Evolutionary conservation across 805 yeast genomes (phyloP).

Genomic region (Starmerella tilneyi): DNA sequence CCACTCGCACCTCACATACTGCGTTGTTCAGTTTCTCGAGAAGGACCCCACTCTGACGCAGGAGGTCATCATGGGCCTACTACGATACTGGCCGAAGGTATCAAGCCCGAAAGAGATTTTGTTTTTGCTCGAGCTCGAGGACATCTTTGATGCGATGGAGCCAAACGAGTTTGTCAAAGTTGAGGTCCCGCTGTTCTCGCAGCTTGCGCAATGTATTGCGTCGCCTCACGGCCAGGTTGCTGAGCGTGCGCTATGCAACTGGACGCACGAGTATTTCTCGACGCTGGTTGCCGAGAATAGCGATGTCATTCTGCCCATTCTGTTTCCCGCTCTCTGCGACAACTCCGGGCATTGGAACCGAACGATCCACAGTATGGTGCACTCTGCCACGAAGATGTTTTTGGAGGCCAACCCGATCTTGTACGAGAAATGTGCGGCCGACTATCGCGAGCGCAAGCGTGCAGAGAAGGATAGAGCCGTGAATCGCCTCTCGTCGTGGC

Average conservation of each 20-base stretch:
- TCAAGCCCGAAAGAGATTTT: slow-evolving; percentile 91
- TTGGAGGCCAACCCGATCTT: slow-evolving; percentile 85
- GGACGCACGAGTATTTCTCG: slow-evolving; percentile 90
- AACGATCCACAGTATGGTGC: slow-evolving; percentile 83
- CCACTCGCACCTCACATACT: slow-evolving; percentile 94
- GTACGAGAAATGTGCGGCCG: slow-evolving; percentile 84
- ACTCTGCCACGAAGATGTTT: slow-evolving; percentile 79
- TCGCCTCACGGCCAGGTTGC: slow-evolving; percentile 96
- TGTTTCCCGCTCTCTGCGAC: slow-evolving; percentile 82
- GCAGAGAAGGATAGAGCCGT: slow-evolving; percentile 45
- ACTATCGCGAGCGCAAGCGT: slow-evolving; percentile 69
- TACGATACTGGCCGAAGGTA: slow-evolving; percentile 94
- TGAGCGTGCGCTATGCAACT: slow-evolving; percentile 84
- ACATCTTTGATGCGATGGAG: slow-evolving; percentile 91
- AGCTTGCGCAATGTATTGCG: slow-evolving; percentile 83
- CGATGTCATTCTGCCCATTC: slow-evolving; percentile 82
- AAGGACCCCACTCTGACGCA: slow-evolving; percentile 88
- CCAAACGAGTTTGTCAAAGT: slow-evolving; percentile 84
- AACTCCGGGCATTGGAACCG: slow-evolving; percentile 81
- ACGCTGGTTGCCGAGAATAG: slow-evolving; percentile 79
- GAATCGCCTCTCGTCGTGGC: slow-evolving; percentile 40
- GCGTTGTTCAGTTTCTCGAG: slow-evolving; percentile 91
- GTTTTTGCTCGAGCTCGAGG: slow-evolving; percentile 93
- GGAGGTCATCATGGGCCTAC: slow-evolving; percentile 88
- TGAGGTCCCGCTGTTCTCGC: slow-evolving; percentile 87